phyloP scores from a whole-genome alignment of 2,329 filamentous ascomycete genomes.

The Scleromitrula shiraiana region DNA sequence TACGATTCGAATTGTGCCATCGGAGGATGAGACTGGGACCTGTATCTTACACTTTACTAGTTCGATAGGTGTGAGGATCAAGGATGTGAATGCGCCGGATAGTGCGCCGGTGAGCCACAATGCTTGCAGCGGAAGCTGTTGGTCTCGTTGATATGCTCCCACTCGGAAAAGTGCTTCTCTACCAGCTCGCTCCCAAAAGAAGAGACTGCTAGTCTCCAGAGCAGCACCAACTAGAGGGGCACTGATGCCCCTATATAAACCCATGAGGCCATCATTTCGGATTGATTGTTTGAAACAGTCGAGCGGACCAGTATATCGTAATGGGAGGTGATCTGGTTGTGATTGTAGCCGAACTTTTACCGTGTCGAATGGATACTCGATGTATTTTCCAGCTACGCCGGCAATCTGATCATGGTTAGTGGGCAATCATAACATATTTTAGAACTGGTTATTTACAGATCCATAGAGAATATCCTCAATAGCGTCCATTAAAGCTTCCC shows the following conservation, averaged over 20 bases:
- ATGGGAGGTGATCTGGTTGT: constrained; percentile 76
- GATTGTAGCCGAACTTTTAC: constrained; percentile 96
- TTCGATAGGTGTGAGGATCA: constrained; percentile 90
- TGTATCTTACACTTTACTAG: constrained; percentile 99
- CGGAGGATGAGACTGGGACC: constrained; percentile 44
- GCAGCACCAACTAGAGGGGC: constrained; percentile 87
- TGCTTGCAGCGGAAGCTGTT: constrained; percentile 63
- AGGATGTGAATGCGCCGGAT: constrained; percentile 79
- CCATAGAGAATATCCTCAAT: constrained; percentile 84
- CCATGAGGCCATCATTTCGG: constrained; percentile 63
- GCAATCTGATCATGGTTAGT: constrained; percentile 48
- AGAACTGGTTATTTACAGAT: constrained; percentile 50
- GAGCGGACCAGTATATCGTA: constrained; percentile 75
- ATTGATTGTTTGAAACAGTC: constrained; percentile 92
- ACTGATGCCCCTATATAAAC: constrained; percentile 83
- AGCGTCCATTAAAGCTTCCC: constrained; percentile 42
- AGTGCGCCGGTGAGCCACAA: constrained; percentile 76
- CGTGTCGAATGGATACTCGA: constrained; percentile 98
- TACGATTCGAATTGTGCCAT: constrained; percentile 36
- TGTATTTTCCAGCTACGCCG: constrained; percentile 86
- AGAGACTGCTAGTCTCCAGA: constrained; percentile 83
- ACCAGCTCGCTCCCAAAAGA: constrained; percentile 79
- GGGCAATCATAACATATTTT: no score
- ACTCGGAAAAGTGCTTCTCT: constrained; percentile 54
- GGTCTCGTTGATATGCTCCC: constrained; percentile 41